Conservation (phyloP, 192 early-diverging fungal genomes). For the Dispira parvispora region DNA sequence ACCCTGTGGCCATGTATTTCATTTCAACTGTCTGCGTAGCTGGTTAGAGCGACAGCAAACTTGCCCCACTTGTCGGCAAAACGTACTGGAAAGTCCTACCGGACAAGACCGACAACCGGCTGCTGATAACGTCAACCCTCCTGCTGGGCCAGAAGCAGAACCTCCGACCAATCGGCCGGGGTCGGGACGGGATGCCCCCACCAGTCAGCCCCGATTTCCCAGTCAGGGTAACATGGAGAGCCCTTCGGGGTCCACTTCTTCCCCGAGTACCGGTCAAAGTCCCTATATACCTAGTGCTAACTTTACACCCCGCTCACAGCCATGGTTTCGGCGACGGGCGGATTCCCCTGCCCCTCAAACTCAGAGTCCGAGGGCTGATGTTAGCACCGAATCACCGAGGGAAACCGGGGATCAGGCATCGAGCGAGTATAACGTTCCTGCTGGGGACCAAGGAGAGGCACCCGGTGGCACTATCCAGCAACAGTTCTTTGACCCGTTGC, state of each 20-base stretch:
- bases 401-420: neutral
- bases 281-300: neutral
- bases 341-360: neutral
- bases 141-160: neutral
- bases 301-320: neutral
- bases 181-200: neutral
- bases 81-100: constrained; percentile 14
- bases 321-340: neutral
- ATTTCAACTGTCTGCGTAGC: constrained; percentile 87
- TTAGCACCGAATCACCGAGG: neutral
- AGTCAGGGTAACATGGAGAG: neutral
- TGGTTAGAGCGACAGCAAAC: constrained; percentile 97
- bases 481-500: neutral
- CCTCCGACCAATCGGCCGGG: neutral
- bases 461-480: neutral
- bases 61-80: constrained; percentile 74
- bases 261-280: neutral
- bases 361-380: neutral
- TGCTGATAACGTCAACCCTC: neutral
- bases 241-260: neutral
- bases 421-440: neutral
- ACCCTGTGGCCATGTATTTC: constrained; percentile 94
- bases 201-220: neutral
- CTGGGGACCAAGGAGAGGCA: neutral
- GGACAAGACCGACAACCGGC: neutral